These are phyloP conservation scores for Kuraishia cidri DNA, from an alignment of 805 yeast genomes.

Conservation along the genomic window DNA sequence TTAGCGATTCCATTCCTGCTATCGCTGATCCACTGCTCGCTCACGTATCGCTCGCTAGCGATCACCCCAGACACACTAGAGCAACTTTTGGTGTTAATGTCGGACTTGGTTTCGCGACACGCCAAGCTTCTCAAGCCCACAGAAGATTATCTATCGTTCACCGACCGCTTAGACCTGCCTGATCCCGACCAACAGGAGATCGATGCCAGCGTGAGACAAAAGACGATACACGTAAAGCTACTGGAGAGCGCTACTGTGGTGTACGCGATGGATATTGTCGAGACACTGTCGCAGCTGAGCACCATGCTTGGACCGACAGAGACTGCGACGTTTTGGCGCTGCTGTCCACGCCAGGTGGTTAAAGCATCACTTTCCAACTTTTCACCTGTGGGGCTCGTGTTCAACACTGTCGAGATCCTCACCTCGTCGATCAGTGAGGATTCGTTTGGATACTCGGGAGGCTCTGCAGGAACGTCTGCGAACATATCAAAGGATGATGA, in stretches of 20 bases:
- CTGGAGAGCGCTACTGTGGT: constrained; percentile 41
- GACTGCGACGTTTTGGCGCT: constrained; percentile 22
- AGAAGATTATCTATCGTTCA: constrained; percentile 7
- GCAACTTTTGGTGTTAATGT: constrained; percentile 15
- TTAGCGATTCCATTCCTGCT: constrained; percentile 52
- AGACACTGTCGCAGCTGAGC: constrained; percentile 25
- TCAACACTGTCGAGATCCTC: constrained; percentile 44
- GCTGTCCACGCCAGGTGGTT: constrained; percentile 23
- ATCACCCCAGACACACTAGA: constrained; percentile 28
- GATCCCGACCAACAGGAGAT: constrained; percentile 7
- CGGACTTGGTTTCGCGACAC: constrained; percentile 14
- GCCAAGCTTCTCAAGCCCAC: constrained; percentile 15
- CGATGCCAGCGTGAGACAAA: constrained; percentile 12
- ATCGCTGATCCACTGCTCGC: constrained; percentile 43
- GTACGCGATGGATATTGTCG: constrained; percentile 49
- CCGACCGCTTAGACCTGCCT: constrained; percentile 3
- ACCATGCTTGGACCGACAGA: constrained; percentile 10
- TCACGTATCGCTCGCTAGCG: constrained; percentile 58
- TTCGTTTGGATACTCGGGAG: constrained; percentile 16
- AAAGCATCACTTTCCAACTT: constrained; percentile 33
- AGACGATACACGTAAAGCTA: constrained; percentile 33
- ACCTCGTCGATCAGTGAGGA: constrained; percentile 26
- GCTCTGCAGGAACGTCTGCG: constrained; percentile 6
- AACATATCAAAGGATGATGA: constrained; percentile 7
- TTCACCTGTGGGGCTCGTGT: constrained; percentile 43